Percentiles rank a stretch among this genome's conserved stretches.
Evolutionary conservation across 805 yeast species (phyloP).

Genomic region (Metschnikowia gruessii): DNA sequence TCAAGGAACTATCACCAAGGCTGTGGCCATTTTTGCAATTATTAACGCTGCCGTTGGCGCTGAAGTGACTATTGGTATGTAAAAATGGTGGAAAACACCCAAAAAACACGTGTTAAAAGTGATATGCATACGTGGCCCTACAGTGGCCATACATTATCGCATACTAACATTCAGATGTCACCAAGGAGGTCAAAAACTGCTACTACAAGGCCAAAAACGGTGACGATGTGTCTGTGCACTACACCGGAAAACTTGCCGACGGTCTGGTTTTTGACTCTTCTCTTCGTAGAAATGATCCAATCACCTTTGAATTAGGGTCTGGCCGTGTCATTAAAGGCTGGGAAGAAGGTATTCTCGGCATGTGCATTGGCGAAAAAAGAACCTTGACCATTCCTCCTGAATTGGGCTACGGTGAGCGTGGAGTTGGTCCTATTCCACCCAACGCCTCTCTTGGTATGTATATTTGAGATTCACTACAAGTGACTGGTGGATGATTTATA

Average conservation of each 20-base stretch:
- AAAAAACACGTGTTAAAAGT: too few relatives aligned
- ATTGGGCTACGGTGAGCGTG: conserved; percentile 73
- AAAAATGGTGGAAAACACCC: neutral
- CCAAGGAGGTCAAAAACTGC: conserved; percentile 48
- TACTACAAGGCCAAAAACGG: conserved; percentile 56
- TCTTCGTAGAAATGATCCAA: conserved; percentile 58
- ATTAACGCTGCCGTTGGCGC: conserved; percentile 10
- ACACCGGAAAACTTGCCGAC: conserved; percentile 65
- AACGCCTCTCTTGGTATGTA: conserved; percentile 58
- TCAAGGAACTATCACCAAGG: neutral
- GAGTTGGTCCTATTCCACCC: conserved; percentile 77
- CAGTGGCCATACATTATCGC: too few relatives aligned
- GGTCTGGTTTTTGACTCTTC: conserved; percentile 80
- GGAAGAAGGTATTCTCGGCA: conserved; percentile 74
- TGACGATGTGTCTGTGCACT: conserved; percentile 72
- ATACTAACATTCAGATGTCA: conserved; percentile 18
- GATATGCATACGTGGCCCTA: too few relatives aligned
- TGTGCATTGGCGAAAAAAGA: conserved; percentile 89
- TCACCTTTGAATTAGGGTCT: conserved; percentile 67
- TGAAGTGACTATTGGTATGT: conserved; percentile 17
- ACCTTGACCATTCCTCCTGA: conserved; percentile 74
- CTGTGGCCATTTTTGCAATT: conserved; percentile 8
- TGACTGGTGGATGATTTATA: too few relatives aligned
- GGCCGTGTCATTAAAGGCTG: conserved; percentile 87
- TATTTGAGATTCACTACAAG: neutral